A percentile compares a stretch with the other conserved stretches of the same genome.
Conservation (phyloP, 2,329 filamentous ascomycete species). For the Epichloe glyceriae region DNA sequence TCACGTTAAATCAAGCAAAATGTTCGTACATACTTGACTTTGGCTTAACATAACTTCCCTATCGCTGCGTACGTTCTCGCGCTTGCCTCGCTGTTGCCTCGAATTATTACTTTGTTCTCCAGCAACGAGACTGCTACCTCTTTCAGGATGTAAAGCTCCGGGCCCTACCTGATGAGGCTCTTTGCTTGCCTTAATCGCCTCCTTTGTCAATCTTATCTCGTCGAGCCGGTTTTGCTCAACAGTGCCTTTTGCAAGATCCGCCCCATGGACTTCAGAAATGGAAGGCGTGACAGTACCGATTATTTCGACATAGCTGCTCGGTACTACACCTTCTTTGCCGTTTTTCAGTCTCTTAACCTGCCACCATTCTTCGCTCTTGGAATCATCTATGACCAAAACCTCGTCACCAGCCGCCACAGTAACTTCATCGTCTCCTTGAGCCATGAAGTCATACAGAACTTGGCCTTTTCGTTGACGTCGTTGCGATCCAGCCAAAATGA, state of each 20-base stretch:
- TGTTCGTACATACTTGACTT: constrained; percentile 54
- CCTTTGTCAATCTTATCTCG: constrained; percentile 72
- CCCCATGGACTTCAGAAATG: constrained; percentile 29
- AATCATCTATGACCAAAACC: constrained; percentile 78
- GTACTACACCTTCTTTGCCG: constrained; percentile 89
- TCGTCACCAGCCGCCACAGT: constrained; percentile 84
- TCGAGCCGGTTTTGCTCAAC: constrained; percentile 70
- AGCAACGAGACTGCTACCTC: constrained; percentile 65
- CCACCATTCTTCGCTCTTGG: constrained; percentile 97
- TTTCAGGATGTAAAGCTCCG: constrained; percentile 61
- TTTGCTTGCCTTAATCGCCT: constrained; percentile 56
- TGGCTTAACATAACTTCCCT: constrained; percentile 37
- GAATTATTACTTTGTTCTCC: constrained; percentile 53
- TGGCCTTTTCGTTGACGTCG: constrained; percentile 65
- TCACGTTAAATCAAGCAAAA: not conserved
- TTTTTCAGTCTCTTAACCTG: constrained; percentile 83
- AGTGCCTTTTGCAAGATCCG: constrained; percentile 43
- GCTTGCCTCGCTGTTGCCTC: constrained; percentile 57
- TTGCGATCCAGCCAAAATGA: constrained; percentile 67
- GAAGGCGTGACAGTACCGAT: constrained; percentile 51
- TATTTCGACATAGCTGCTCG: constrained; percentile 89
- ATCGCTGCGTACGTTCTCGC: constrained; percentile 52
- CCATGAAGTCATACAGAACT: constrained; percentile 91
- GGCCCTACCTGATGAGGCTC: constrained; percentile 55
- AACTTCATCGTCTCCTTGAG: constrained; percentile 92